These are phyloP conservation scores for Saitozyma sp. DNA, from an alignment of 768 basidiomycete species.

Conservation along the genomic window DNA sequence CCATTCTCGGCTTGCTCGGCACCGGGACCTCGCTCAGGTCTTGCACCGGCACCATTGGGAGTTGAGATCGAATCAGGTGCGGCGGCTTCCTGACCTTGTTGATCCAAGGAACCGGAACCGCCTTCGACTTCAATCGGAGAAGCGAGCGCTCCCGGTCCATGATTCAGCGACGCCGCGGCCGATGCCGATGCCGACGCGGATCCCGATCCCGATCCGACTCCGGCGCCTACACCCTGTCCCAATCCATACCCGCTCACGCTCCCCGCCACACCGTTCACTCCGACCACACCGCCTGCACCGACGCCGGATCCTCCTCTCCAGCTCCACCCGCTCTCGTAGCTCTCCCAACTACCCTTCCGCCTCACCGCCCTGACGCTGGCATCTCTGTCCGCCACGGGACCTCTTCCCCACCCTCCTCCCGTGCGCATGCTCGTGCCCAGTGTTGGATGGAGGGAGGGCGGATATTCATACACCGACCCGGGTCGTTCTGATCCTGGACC, in stretches of 20 bases:
- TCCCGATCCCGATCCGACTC: no score
- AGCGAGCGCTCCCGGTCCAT: no score
- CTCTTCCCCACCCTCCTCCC: conserved; percentile 9
- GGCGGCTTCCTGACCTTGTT: no score
- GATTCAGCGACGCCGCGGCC: no score
- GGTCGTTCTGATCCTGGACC: no score
- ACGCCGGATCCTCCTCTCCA: conserved; percentile 27
- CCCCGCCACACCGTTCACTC: neutral
- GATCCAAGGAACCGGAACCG: no score
- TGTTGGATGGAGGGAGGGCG: conserved; percentile 19
- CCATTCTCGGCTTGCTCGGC: no score
- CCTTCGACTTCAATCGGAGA: no score
- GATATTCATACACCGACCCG: conserved; percentile 4
- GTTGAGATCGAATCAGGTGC: no score
- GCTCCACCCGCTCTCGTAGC: conserved; percentile 64
- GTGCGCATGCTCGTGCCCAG: conserved; percentile 12
- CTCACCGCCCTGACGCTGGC: conserved; percentile 88
- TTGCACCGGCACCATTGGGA: no score
- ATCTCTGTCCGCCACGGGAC: conserved; percentile 61
- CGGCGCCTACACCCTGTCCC: neutral
- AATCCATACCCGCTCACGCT: neutral
- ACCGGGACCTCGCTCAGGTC: no score
- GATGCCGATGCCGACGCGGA: no score
- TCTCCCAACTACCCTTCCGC: conserved; percentile 88
- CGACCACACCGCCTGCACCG: neutral